Evolutionary conservation across 495 filamentous ascomycete species (phyloP), one percentile per base, ranked within the genome.

Genomic region (Aspergillus egyptiacus): DNA sequence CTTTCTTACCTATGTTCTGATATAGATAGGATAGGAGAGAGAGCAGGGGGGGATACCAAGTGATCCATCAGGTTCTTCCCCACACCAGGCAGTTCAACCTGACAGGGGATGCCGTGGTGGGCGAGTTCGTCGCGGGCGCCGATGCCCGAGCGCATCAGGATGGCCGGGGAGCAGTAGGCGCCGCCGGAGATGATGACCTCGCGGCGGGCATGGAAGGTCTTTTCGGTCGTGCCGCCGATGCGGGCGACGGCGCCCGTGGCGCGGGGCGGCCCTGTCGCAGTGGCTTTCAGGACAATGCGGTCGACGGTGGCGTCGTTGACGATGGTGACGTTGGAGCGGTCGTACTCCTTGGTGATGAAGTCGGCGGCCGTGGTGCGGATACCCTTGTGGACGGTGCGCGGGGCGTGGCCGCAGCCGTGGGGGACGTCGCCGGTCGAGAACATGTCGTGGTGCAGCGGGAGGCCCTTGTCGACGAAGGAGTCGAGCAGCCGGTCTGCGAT

Each of bases 61-160:
- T 81, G 79, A 47, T 83, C 80, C 54, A 70, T 69, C 5, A 82
- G 65, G 34, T 77, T 78, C 42, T 69, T 69, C 4, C 78, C 78
- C 2, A 82, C 78, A 9, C 75, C 79, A 7, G 77, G 78, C 1
- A 74, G 55, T 19, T 79, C 62, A 2, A 71, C 57, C 15, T 68
- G 51, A 20, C 73, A 66, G n/a, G 66, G 55, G 34, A 83, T 80
- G 8, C 59, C 60, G 46, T 72, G 65, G 33, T 71, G 65, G 1
- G 60, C 46, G 10, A 81, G 63, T 37, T 80, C 75, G 0, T 67
- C 64, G 6, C 63, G 66, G 0, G 75, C 68, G 0, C 80, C 79
- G 40, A 83, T 73, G 7, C 78, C 79, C 14, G 68, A 75, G 3
- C 76, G 73, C 49, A 79, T 74, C 8, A 83, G 63, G 13, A 82